Conservation (phyloP, 768 basidiomycete genomes). For the Naganishia randhawae region DNA sequence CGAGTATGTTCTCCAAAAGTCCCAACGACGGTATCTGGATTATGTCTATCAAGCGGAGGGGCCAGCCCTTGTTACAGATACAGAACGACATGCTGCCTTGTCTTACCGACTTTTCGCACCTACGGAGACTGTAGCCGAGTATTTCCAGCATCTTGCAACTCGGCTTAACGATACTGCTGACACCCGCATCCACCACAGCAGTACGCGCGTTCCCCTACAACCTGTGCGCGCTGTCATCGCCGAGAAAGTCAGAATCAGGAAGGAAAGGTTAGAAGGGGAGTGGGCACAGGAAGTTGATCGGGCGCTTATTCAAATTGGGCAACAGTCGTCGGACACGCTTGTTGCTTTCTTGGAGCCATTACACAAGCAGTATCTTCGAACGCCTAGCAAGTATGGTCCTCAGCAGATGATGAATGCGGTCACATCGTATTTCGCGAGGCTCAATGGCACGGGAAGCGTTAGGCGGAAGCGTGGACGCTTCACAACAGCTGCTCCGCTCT, state of each 20-base stretch:
- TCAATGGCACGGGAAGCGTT: not conserved
- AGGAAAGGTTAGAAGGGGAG: conserved; percentile 9
- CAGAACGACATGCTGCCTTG: not conserved
- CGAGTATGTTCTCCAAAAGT: conserved; percentile 25
- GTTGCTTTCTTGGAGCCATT: conserved; percentile 14
- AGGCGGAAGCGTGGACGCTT: not conserved
- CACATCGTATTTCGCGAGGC: conserved; percentile 1
- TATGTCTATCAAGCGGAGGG: conserved; percentile 5
- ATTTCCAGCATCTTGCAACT: not conserved
- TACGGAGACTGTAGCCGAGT: not conserved
- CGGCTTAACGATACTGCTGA: not conserved
- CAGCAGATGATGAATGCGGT: conserved; percentile 15
- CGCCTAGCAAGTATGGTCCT: conserved; percentile 14
- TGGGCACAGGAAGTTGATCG: conserved; percentile 10
- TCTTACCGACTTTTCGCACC: conserved; percentile 29
- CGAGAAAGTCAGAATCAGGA: conserved; percentile 9
- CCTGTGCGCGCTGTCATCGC: conserved; percentile 20
- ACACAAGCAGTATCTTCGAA: conserved; percentile 24
- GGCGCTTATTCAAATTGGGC: not conserved
- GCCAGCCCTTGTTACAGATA: not conserved
- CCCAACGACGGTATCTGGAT: conserved; percentile 27
- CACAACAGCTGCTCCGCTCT: not conserved
- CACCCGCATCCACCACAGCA: not conserved
- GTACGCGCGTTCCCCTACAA: not conserved
- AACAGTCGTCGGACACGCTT: not conserved